Evolutionary conservation across 768 basidiomycete genomes (phyloP).

Genomic region (Lentinus brumalis): DNA sequence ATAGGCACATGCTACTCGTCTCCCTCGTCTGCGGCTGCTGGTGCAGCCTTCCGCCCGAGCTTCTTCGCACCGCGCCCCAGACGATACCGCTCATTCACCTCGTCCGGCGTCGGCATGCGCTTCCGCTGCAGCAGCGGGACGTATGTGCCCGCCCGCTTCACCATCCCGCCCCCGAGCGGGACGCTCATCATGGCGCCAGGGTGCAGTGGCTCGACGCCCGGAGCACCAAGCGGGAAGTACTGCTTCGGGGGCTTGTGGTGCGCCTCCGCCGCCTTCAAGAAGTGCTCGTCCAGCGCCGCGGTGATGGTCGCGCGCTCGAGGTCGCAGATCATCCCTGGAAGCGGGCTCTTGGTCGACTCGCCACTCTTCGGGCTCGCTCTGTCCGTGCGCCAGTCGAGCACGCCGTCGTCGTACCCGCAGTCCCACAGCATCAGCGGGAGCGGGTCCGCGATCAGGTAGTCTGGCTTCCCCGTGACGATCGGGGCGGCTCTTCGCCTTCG

Average conservation of each 20-base stretch:
- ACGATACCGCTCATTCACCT: slow-evolving; percentile 79
- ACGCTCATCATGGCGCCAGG: slow-evolving; percentile 42
- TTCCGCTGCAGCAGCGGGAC: slow-evolving; percentile 66
- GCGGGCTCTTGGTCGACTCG: slow-evolving; percentile 23
- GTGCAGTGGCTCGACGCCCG: slow-evolving; percentile 9
- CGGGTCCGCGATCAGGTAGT: slow-evolving; percentile 92
- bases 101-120: slow-evolving; percentile 69
- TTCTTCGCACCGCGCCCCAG: slow-evolving; percentile 59
- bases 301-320: slow-evolving; percentile 65
- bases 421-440: slow-evolving; percentile 93
- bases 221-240: slow-evolving; percentile 38
- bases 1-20: slow-evolving; percentile 14
- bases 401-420: slow-evolving; percentile 68
- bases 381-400: slow-evolving; percentile 74
- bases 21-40: slow-evolving; percentile 8
- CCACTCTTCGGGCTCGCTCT: slow-evolving; percentile 38
- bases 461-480: slow-evolving; percentile 73
- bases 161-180: slow-evolving; percentile 75
- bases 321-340: slow-evolving; percentile 23
- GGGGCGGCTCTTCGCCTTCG: slow-evolving; percentile 40
- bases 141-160: slow-evolving; percentile 63
- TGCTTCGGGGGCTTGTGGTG: slow-evolving; percentile 49
- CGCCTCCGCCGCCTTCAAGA: slow-evolving; percentile 54
- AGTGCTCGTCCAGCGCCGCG: slow-evolving; percentile 65
- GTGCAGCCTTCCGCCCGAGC: slow-evolving; percentile 16